Evolutionary conservation across 2,329 filamentous ascomycete genomes (phyloP), one percentile per base, ranked within the genome.

Genomic region (Cladophialophora yegresii): DNA sequence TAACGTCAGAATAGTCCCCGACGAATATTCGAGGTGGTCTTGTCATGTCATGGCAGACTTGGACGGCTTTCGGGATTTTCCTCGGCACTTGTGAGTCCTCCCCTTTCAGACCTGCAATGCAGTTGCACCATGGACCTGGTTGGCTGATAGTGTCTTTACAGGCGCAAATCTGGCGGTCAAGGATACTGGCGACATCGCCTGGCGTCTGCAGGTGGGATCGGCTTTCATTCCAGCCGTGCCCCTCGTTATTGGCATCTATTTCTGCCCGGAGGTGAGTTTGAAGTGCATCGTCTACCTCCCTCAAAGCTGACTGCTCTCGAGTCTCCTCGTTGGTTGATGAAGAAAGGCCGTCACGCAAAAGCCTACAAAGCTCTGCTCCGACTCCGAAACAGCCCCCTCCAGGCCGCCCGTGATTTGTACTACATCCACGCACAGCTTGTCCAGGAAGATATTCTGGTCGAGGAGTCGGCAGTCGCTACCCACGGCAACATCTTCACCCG

Each of bases 401-500:
- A 79, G 58, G 79, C 79, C 12, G 80, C 80, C 5, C 75, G 78
- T 13, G 75, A 82, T 63, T 64, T 80, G 54, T 81, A 79, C 68
- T 81, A 77, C 67, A 81, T 78, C 72, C 77, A 78, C 68, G 78
- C 77, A 0, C 73, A 73, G 64, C 60, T 79, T 36, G 66, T 73
- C n/a, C 70, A 73, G 30, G 76, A 77, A 54, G 73, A 74, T 36
- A 66, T 70, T 16, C 62, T 70, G 1, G 63, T 70, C 10, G 65
- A 64, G 49, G 65, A 69, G 56, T 67, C 67, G 16, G 68, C 49
- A 16, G 73, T 79, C 62, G 70, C 75, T 16, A 77, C 75, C 16
- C 63, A 81, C 5, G 83, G 78, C 71, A 87, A 82, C 75, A 88
- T 89, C 71, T 36, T 86, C 56, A 83, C 79, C 23, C 85, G 89